Evolutionary conservation across 2,329 filamentous ascomycete genomes (phyloP), one percentile per base, ranked within the genome.

Genomic region (Claviceps capensis): DNA sequence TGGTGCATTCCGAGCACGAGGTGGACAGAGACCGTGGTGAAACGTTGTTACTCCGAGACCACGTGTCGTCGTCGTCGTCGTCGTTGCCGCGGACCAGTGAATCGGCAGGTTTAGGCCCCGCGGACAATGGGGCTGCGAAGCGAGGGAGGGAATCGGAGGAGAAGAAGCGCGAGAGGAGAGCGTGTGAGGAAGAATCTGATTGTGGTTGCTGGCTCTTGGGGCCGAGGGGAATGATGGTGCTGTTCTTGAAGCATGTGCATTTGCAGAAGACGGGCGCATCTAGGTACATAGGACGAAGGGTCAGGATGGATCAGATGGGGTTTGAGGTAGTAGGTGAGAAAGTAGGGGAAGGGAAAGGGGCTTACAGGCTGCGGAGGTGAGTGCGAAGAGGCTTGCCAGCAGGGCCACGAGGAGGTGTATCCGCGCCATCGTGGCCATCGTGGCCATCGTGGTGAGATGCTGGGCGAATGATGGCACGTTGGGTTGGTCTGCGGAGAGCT

Each of bases 171-270:
- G 54, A 60, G 38, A 50, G 60, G 37, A 60, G 54, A 2, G 54
- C 53, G 7, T 57, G 44, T 7, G 59, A 37, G 17, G 45, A n/a
- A 2, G 26, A 56, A 57, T 63, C 53, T 55, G 63, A 55, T 60
- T 60, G 57, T 51, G 59, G 51, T 50, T 66, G 60, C 53, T 72
- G 66, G 3, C 57, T 52, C 22, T 57, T 55, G 16, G 75, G 73
- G n/a, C 72, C 76, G 9, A 83, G 73, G 14, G 76, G 72, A 61
- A 84, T 81, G 60, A 84, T 81, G 57, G 79, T 83, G 72, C 77
- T 81, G 69, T 84, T 83, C 59, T 78, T 79, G 69, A 82, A 82
- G 69, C 81, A 84, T 58, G 79, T 83, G 69, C 81, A 84, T 73
- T 84, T 84, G 72, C 81, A 84, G 64, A 83, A 84, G 2, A 77